Conservation (phyloP, 768 basidiomycete species). For the Tricholoma matsutake region DNA sequence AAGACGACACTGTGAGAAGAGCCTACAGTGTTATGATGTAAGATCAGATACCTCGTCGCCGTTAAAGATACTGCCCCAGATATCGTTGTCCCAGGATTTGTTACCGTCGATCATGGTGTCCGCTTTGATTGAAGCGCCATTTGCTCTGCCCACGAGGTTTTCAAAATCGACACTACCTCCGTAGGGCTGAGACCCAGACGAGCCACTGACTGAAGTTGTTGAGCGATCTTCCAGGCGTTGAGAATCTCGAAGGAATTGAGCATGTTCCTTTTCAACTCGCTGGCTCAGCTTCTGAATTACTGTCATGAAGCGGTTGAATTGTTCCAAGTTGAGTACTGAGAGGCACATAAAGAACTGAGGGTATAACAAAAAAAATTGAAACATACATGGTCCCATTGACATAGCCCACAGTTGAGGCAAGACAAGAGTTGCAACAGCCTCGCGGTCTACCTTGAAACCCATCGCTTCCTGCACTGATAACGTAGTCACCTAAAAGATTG, state of each 20-base stretch:
- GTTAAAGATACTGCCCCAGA: conserved; percentile 79
- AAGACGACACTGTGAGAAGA: neutral
- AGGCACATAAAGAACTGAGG: conserved; percentile 4
- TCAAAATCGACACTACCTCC: conserved; percentile 78
- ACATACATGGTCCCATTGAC: conserved; percentile 91
- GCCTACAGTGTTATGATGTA: neutral
- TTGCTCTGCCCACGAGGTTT: conserved; percentile 69
- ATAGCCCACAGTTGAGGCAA: conserved; percentile 94
- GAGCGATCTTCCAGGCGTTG: conserved; percentile 85
- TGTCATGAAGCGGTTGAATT: conserved; percentile 91
- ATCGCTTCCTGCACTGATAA: conserved; percentile 91
- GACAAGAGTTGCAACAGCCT: conserved; percentile 86
- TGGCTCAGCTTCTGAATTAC: conserved; percentile 76
- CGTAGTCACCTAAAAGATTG: conserved; percentile 67
- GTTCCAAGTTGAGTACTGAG: conserved; percentile 73
- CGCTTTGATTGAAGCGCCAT: conserved; percentile 42
- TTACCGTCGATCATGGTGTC: conserved; percentile 37
- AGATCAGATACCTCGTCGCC: conserved; percentile 26
- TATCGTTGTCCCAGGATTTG: conserved; percentile 74
- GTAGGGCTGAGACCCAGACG: conserved; percentile 28
- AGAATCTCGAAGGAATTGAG: conserved; percentile 89
- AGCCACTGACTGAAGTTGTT: conserved; percentile 43
- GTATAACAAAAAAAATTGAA: neutral
- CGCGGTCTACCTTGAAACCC: conserved; percentile 92
- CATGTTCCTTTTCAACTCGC: conserved; percentile 90